These are phyloP conservation scores for Nicotiana tomentosiformis DNA, from an alignment of 257 asterid species.

Conservation along the genomic window DNA sequence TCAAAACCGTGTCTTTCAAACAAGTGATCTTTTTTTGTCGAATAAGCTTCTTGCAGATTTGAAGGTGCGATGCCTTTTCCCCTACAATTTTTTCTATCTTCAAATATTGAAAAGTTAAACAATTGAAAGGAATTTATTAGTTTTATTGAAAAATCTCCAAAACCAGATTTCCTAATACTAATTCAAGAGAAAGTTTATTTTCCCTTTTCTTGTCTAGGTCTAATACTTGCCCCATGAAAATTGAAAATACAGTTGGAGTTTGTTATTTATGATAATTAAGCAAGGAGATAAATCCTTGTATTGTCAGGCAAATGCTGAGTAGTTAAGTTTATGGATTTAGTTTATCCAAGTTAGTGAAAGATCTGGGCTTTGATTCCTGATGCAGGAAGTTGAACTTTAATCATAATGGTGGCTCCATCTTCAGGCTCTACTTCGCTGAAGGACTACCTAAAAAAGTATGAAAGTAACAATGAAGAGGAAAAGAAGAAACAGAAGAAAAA, in stretches of 20 bases:
- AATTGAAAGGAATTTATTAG: no score
- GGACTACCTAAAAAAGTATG: constrained; percentile 68
- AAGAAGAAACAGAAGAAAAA: constrained; percentile 55
- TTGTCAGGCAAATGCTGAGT: not conserved
- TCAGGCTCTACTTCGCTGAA: constrained; percentile 50
- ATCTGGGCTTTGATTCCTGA: not conserved
- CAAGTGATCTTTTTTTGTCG: no score
- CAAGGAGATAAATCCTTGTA: not conserved
- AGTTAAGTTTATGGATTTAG: not conserved
- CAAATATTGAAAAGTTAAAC: no score
- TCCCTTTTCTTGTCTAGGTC: not conserved
- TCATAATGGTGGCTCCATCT: constrained; percentile 41
- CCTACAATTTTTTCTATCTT: no score
- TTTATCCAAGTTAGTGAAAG: not conserved
- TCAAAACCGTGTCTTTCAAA: no score
- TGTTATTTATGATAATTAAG: not conserved
- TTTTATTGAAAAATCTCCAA: no score
- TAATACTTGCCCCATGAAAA: not conserved
- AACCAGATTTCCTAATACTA: not conserved
- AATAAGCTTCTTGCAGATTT: no score
- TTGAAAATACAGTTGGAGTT: not conserved
- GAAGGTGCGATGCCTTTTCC: no score
- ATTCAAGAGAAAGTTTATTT: not conserved
- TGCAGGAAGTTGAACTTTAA: not conserved
- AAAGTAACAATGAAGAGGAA: constrained; percentile 43